Evolutionary conservation across 164 flowering plant genomes (phyloP).

Genomic region (Macadamia integrifolia): DNA sequence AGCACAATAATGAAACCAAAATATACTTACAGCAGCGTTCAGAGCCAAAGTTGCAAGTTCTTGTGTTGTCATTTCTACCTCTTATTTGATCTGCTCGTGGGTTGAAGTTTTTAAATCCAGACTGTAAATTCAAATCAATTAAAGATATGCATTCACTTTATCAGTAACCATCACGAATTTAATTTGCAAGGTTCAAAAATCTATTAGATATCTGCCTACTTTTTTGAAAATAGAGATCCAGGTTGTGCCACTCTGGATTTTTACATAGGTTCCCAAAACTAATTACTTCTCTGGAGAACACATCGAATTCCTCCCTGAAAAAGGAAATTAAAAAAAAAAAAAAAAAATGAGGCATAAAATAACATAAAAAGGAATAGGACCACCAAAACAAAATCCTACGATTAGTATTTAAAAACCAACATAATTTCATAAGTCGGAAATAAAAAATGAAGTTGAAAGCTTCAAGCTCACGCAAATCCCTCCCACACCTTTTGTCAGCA

Average conservation of each 20-base stretch:
- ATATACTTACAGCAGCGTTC: conserved; percentile 48
- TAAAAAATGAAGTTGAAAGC: not conserved
- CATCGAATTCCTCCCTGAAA: conserved; percentile 52
- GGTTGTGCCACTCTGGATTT: conserved; percentile 68
- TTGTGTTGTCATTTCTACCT: conserved; percentile 41
- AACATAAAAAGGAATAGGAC: not conserved
- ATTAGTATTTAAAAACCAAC: not conserved
- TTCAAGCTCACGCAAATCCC: not conserved
- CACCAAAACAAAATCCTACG: not conserved
- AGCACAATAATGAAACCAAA: not conserved
- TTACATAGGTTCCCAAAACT: conserved; percentile 63
- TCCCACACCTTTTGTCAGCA: conserved; percentile 29
- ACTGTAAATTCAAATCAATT: conserved; percentile 28
- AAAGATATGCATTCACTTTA: not conserved
- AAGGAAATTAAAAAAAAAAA: not conserved
- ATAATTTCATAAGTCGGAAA: not conserved
- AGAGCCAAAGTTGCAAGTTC: conserved; percentile 45
- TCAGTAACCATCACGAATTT: conserved; percentile 10
- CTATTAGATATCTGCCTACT: conserved; percentile 18
- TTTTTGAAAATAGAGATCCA: conserved; percentile 41
- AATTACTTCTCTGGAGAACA: conserved; percentile 49
- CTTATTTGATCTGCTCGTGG: conserved; percentile 27
- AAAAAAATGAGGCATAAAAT: not conserved
- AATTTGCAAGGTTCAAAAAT: not conserved
- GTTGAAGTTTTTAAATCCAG: conserved; percentile 27